These are phyloP conservation scores for Talaromyces sp. DNA, from an alignment of 2,329 filamentous ascomycete genomes.

Conservation along the genomic window DNA sequence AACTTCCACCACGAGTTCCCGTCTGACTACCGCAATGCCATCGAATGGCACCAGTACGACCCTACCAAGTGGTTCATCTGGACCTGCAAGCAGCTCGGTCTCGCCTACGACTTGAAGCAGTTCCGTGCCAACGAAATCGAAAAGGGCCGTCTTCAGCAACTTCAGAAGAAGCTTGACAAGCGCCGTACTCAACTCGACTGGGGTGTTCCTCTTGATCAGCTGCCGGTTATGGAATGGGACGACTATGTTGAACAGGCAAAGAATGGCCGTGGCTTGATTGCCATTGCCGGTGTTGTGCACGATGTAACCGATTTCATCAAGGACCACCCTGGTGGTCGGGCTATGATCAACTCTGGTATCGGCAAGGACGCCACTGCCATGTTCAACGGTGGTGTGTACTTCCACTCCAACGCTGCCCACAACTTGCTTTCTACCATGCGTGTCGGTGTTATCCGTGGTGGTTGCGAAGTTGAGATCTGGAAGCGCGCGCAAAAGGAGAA, in stretches of 20 bases:
- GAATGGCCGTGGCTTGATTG: conserved; percentile 72
- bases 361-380: conserved; percentile 87
- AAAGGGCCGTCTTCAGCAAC: conserved; percentile 83
- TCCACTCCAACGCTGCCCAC: conserved; percentile 85
- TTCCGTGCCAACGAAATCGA: conserved; percentile 91
- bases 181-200: conserved; percentile 79
- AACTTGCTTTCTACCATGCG: conserved; percentile 86
- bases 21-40: conserved; percentile 88
- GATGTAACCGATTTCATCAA: conserved; percentile 81
- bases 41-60: conserved; percentile 88
- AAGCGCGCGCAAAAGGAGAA: conserved; percentile 80
- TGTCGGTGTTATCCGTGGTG: conserved; percentile 79
- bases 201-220: conserved; percentile 79
- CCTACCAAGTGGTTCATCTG: conserved; percentile 89
- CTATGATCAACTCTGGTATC: conserved; percentile 75
- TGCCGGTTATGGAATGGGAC: conserved; percentile 83
- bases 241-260: conserved; percentile 76
- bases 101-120: conserved; percentile 84
- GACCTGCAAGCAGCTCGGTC: conserved; percentile 76
- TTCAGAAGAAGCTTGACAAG: conserved; percentile 90
- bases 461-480: conserved; percentile 90
- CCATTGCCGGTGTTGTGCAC: conserved; percentile 80
- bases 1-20: conserved; percentile 97
- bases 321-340: conserved; percentile 86
- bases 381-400: conserved; percentile 89